A percentile compares a stretch with the other conserved stretches of the same genome.
Evolutionary conservation across 2,329 filamentous ascomycete species (phyloP).

Genomic region (Claviceps sp.): DNA sequence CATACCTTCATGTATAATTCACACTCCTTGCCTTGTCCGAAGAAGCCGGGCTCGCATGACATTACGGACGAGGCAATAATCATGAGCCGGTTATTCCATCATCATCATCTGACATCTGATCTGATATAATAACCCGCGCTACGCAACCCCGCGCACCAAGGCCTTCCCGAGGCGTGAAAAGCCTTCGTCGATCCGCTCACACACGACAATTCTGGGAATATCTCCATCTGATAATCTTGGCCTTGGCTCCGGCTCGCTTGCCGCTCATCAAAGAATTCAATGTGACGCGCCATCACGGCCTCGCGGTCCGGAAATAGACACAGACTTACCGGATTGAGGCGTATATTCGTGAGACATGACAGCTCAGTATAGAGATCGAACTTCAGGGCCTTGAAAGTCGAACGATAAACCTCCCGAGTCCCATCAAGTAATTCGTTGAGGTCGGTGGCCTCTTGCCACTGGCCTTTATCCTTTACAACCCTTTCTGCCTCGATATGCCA

Average conservation of each 20-base stretch:
- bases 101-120: too few species aligned
- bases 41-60: too few species aligned
- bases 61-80: too few species aligned
- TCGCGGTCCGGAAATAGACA: slow-evolving; percentile 54
- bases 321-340: slow-evolving; percentile 39
- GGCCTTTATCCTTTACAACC: slow-evolving; percentile 40
- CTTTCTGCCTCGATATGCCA: slow-evolving; percentile 15
- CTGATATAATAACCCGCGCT: too few species aligned
- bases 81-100: too few species aligned
- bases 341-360: slow-evolving; percentile 67
- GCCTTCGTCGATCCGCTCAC: too few species aligned
- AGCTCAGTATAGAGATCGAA: slow-evolving; percentile 52
- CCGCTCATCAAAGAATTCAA: slow-evolving; percentile 51
- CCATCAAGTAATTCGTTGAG: slow-evolving; percentile 56
- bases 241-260: slow-evolving; percentile 25
- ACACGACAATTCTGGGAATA: too few species aligned
- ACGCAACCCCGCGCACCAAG: too few species aligned
- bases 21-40: too few species aligned
- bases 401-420: slow-evolving; percentile 38
- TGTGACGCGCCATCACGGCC: slow-evolving; percentile 67
- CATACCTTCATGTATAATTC: too few species aligned
- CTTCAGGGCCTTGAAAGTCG: slow-evolving; percentile 38
- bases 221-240: too few species aligned
- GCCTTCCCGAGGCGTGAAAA: too few species aligned
- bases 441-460: slow-evolving; percentile 43